A percentile compares a stretch with the other conserved stretches of the same genome.
phyloP scores from a whole-genome alignment of 768 basidiomycete species.

The Tricholoma flavovirens region DNA sequence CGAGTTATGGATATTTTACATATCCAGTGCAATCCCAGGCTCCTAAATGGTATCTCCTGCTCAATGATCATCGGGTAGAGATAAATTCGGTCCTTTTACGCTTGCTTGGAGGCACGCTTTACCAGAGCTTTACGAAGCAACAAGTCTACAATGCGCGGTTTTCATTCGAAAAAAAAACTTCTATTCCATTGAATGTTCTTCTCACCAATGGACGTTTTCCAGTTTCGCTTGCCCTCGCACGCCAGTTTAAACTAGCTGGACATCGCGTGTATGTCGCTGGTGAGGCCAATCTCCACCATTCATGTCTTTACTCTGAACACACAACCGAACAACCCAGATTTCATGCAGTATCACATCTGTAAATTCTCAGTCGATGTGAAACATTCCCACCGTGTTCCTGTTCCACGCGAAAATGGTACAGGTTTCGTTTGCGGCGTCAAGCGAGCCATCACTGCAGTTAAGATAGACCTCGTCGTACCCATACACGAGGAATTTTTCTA shows the following conservation, averaged over 20 bases:
- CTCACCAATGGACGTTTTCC: slow-evolving; percentile 18
- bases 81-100: too few species aligned
- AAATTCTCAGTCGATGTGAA: slow-evolving; percentile 17
- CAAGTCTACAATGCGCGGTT: background rate
- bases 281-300: background rate
- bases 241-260: slow-evolving; percentile 13
- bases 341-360: slow-evolving; percentile 17
- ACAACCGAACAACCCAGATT: slow-evolving; percentile 4
- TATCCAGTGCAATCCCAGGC: too few species aligned
- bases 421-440: slow-evolving; percentile 12
- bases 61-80: too few species aligned
- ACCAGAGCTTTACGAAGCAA: too few species aligned
- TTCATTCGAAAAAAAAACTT: background rate
- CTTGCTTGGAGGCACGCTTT: too few species aligned
- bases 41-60: too few species aligned
- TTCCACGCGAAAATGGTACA: background rate
- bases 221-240: slow-evolving; percentile 12
- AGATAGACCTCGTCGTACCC: slow-evolving; percentile 16
- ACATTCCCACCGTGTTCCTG: slow-evolving; percentile 11
- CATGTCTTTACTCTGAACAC: background rate
- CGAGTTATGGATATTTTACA: too few species aligned
- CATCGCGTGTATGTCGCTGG: slow-evolving; percentile 13
- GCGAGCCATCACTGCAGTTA: slow-evolving; percentile 5
- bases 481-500: slow-evolving; percentile 18
- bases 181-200: slow-evolving; percentile 11